Base-by-base conservation (phyloP, 2,329 filamentous ascomycete species). In the Claviceps capensis region DNA sequence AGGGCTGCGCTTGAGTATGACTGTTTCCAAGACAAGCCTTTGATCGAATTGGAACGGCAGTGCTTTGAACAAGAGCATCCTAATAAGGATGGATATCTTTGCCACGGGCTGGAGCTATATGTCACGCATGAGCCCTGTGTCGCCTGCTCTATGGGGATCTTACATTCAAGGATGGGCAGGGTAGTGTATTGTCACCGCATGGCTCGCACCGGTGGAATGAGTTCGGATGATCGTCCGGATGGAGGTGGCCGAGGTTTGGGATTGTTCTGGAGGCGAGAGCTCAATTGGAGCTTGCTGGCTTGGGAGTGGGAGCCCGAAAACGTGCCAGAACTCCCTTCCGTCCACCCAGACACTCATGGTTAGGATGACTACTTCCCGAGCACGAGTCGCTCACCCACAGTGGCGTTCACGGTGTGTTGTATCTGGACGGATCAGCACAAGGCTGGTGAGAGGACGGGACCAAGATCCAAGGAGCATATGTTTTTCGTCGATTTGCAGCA, bases 131-230 rank as follows among this genome's bases (percentile, higher is more conserved):
- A 98, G 69, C 93, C 93, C 5, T 98, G 93, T 65, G 79, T 95
- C 54, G 94, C 95, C 79, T 98, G 93, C 69, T 88, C 86, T 38
- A 97, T 97, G 93, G 93, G 88, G 1, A 85, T 97, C 59, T 75
- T 97, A 22, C 90, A 97, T 65, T 96, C 91, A 8, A 81, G 93
- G 49, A 95, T 98, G 76, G 83, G 87, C 45, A 83, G 85, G 50
- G 86, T 90, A 49, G 77, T 95, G 41, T 95, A 95, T 68, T 81
- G 80, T 56, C 76, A 82, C 56, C 79, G 86, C 52, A 93, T 95
- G 85, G 77, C 79, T 47, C 71, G 80, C 56, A 94, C 86, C 13
- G 91, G 91, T 48, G 90, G 88, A 44, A 74, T 96, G 70, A 85
- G 84, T 61, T 84, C 88, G 22, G 88, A 95, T 66, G 78, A 81